Evolutionary conservation across 2,329 filamentous ascomycete species (phyloP), one percentile per base, ranked within the genome.

Genomic region (Aspergillus arachidicola): DNA sequence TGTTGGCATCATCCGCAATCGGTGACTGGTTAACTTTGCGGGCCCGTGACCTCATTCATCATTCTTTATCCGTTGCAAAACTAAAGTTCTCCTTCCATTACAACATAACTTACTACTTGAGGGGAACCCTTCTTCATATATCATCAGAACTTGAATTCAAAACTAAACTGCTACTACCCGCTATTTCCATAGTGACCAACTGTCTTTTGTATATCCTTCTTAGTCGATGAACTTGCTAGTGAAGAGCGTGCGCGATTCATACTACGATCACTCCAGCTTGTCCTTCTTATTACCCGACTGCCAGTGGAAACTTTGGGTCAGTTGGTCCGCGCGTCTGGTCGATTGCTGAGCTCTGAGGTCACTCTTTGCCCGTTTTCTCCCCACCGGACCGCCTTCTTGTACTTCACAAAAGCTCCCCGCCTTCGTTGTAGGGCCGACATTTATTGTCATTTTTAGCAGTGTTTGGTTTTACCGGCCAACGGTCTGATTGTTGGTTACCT

Each of bases 181-280:
- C 45, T 28, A 23, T 48, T 48, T 16, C 7, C 21, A 26, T 19
- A 30, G 46, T 21, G 16, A 23, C 3, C 19, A 34, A n/a, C 30
- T 21, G 30, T 55, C 21, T 55, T 26, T 36, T 41, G 51, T 57
- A 34, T 41, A 16, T 54, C 41, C 34, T 45, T 34, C 10, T 43
- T 57, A 63, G 59, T 67, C 66, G 66, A 74, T 74, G 72, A 68
- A 58, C 63, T 71, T 65, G 72, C 65, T 74, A 74, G 69, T 73
- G 69, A 73, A 65, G 72, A 70, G 64, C 67, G 48, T 50, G 55
- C 59, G 36, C 62, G 55, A 32, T 57, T 51, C 54, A 30, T 51
- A 26, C 51, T 38, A 43, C 46, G 43, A 56, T 34, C 50, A 59
- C 38, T 51, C 38, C 38, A 41, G 38, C 38, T 41, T 9, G 19